Evolutionary conservation across 2,329 filamentous ascomycete species (phyloP).

Genomic region (Knoxdaviesia capensis): DNA sequence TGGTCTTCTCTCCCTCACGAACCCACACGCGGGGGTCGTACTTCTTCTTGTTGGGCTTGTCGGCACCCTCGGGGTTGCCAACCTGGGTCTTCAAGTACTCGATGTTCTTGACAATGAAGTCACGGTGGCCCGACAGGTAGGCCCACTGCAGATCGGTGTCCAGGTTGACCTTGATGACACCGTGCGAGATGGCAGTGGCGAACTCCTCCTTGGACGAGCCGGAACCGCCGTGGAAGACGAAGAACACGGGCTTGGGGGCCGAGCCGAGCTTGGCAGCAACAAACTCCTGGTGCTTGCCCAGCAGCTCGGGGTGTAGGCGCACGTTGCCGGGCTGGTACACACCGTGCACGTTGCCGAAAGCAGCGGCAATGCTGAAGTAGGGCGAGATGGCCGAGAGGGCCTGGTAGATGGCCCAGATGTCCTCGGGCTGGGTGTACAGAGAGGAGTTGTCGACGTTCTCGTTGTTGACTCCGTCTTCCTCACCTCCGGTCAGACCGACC

Average conservation of each 20-base stretch:
- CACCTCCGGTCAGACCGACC: constrained; percentile 70
- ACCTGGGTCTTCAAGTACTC: constrained; percentile 75
- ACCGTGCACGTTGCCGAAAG: constrained; percentile 92
- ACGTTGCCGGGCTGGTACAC: constrained; percentile 46
- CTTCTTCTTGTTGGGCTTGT: constrained; percentile 99
- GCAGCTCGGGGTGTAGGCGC: constrained; percentile 84
- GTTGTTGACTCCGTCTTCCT: constrained; percentile 98
- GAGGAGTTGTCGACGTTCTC: constrained; percentile 53
- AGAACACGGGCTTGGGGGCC: constrained; percentile 84
- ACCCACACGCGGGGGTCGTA: constrained; percentile 74
- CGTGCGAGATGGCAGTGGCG: constrained; percentile 68
- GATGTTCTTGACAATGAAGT: constrained; percentile 86
- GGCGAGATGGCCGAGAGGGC: constrained; percentile 67
- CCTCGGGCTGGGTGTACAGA: constrained; percentile 80
- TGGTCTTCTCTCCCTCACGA: constrained; percentile 91
- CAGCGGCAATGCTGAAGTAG: constrained; percentile 95
- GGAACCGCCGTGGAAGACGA: constrained; percentile 97
- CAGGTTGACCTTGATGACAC: constrained; percentile 98
- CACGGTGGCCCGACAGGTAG: constrained; percentile 78
- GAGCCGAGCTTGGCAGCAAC: constrained; percentile 61
- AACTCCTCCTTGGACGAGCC: constrained; percentile 84
- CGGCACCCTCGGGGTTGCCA: constrained; percentile 83
- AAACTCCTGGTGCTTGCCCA: constrained; percentile 87
- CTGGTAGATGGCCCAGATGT: constrained; percentile 81
- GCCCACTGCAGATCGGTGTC: constrained; percentile 96